Evolutionary conservation across 768 basidiomycete genomes (phyloP), one percentile per base, ranked within the genome.

Genomic region (Psilocybe cyanescens): DNA sequence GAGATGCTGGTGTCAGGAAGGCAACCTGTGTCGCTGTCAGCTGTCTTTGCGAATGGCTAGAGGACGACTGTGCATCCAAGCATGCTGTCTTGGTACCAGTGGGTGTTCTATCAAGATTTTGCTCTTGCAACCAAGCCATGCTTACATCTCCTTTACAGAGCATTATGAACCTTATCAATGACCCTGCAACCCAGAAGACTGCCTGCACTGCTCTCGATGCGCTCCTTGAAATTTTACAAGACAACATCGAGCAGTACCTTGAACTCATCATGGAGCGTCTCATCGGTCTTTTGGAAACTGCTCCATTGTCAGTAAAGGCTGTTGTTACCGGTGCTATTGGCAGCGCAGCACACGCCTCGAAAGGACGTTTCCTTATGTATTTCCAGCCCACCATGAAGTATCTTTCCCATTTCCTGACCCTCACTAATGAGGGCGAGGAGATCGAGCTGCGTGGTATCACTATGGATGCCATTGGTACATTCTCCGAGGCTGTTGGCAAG

Each of bases 201-300:
- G 97, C 97, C n/a, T 97, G 96, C 78, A 95, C 94, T 37, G 95
- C 96, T 52, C 91, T 99, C 60, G 97, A 99, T 75, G 94, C 94
- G 11, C 85, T 98, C 65, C 89, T 99, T 53, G 97, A 99, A 78
- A 94, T 98, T 67, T 82, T 98, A 62, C 90, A 92, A 67, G 91
- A 94, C 68, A 86, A 87, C 67, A 96, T 97, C 66, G 90, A 91
- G 62, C 89, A 91, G 71, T 99, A 99, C 78, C 87, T 99, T 50
- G 86, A 85, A 57, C 84, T 92, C 61, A 95, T 99, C 70, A 99
- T 99, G 97, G 92, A 95, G 66, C 89, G 92, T 49, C 91, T 99
- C 56, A 86, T 87, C 45, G 87, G 87, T 61, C 84, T 99, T 24
- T 87, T 99, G 58, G 91, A 94, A 68, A 89, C 84, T 16, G 95